Evolutionary conservation across 495 filamentous ascomycete genomes (phyloP), one percentile per base, ranked within the genome.

Genomic region (Parachaetomium inaequale): DNA sequence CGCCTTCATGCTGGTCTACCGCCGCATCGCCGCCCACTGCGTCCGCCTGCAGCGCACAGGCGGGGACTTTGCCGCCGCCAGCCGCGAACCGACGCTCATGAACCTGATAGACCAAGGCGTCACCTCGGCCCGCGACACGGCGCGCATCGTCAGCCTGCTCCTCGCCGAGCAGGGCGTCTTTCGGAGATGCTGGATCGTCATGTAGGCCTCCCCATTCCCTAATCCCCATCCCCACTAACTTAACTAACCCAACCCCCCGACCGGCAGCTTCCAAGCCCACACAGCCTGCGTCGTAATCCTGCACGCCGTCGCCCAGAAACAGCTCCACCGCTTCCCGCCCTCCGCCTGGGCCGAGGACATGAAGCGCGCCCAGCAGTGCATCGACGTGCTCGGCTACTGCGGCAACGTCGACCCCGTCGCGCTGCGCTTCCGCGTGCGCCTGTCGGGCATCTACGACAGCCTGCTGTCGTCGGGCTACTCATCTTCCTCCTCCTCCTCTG

Each of bases 171-270:
- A 61, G 4, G 67, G 69, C 12, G 61, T 75, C 25, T 69, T 75
- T 47, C 66, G 65, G 51, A 58, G 72, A 3, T 75, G 69, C 29
- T 75, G 69, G 67, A 49, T 75, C n/a, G 67, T 73, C 17, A 75
- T 73, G 71, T 74, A 58, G 60, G 69, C 23, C n/a, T 3, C 10
- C 45, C 14, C 45, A n/a, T 25, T 29, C 15, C 46, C 28, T 1
- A 5, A 23, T 12, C 21, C 1, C 14, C 23, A 3, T 2, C 12
- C 34, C 51, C 38, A 19, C 19, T 6, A 3, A 15, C 26, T 63
- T 46, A 15, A 2, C 42, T 23, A 46, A 46, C 42, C n/a, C 19
- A 15, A 2, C 8, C 7, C 19, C 8, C 19, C 42, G 2, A 5
- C 19, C 19, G 2, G 1, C 31, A 73, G 72, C 36, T 75, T 72